Base-by-base conservation (phyloP, 2,329 filamentous ascomycete species). In the Phaeosphaeria sp. region DNA sequence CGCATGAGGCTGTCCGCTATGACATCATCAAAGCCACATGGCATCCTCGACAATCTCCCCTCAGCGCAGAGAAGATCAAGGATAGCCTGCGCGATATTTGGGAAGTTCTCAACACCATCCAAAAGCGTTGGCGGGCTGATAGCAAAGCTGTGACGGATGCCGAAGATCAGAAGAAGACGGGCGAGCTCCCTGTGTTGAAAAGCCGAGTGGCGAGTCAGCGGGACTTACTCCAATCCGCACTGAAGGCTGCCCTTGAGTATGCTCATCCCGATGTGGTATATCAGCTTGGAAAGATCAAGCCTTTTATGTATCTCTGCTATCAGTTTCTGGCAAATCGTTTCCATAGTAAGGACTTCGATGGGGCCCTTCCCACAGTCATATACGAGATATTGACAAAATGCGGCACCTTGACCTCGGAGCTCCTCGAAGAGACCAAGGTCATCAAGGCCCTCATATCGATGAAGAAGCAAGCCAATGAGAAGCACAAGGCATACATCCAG, bases 371-470 rank as follows among this genome's bases (percentile, higher is more conserved):
- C 13, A 73, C 76, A 36, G 72, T 74, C 27, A 78, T 81, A n/a
- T 77, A 81, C 47, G 79, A 79, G 65, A 72, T 91, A 30, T 83
- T 92, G 73, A 83, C 87, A 5, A 78, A 83, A 54, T 87, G 87
- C 49, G 87, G 84, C 36, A 89, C 88, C 56, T 82, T 88, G 43
- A 86, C 83, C 49, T 85, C 83, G 62, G 86, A 84, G 58, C 81
- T 82, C 45, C 74, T 87, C 43, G 85, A 88, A 63, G 87, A 85
- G 59, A 84, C 87, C 42, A 90, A 90, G 68, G 85, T 92, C 55
- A 84, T 86, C 56, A 87, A 85, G 53, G 84, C 91, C 17, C 82
- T 87, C 42, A 86, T 86, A 59, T 83, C 86, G 8, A 86, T 90
- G 68, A 83, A 82, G 58, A 88, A 86, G 68, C 87, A 87, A 67